Base-by-base conservation (phyloP, 805 yeast genomes). In the Zygotorulaspora chibaensis region DNA sequence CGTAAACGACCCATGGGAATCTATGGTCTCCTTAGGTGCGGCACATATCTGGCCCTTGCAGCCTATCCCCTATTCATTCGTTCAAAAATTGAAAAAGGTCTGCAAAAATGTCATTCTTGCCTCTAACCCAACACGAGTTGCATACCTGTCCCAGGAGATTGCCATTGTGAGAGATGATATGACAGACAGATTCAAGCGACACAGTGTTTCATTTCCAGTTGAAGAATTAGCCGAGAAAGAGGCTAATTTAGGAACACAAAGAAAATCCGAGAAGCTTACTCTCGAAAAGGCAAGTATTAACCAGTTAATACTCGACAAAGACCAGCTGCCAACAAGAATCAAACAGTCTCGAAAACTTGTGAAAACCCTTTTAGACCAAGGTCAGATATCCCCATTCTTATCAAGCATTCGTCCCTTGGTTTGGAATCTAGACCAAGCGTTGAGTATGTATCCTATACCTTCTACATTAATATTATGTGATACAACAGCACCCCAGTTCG, bases 1-100 rank as follows among this genome's bases (percentile, higher is more conserved):
- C 1, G 79, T 80, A 35, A 85, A 87, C 54, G 99, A 93, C 66
- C 96, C 96, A 0, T 93, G 98, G 97, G 81, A 82, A 29, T 78
- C 93, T 1, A 71, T 82, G 44, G 76, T 75, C 39, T 75, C 85
- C 1, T 72, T 83, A 40, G 89, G 91, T 3, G 71, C 81, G 0
- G 64, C 73, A 37, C 65, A 77, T 0, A 51, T 74, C 8, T 81
- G 87, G 81, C 99, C 99, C 0, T 85, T 83, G 57, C 69, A 72
- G 15, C 73, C 80, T 0, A 74, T 93, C 2, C 96, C 98, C 0
- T 69, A 72, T 20, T 67, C 84, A 2, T 90, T 91, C 60, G 80
- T 86, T 3, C 79, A 74, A 46, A 72, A 93, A 48, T 66, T 91
- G 30, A 77, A 75, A 28, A 72, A 88, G 48, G 68, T 81, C 2